Evolutionary conservation across 2,329 filamentous ascomycete genomes (phyloP), one percentile per base, ranked within the genome.

Genomic region (Stachybotrys elegans): DNA sequence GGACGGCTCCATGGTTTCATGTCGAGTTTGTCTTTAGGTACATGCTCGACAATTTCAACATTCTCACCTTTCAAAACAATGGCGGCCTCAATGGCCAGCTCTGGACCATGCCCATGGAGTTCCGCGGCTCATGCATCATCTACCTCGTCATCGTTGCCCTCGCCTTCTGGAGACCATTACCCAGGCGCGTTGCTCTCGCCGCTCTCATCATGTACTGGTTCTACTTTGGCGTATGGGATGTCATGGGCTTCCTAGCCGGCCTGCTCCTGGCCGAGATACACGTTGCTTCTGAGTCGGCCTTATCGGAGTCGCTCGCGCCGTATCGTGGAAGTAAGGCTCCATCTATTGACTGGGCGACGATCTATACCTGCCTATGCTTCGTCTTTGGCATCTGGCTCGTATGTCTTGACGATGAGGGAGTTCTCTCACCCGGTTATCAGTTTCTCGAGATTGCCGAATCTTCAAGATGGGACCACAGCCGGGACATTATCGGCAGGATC

Each of bases 11-110:
- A 16, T 48, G 46, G 46, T 32, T 34, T 9, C 46, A 48, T 21
- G 16, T 48, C 43, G 44, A 43, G 14, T 48, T 36, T 45, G 40
- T 48, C 34, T 48, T 48, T 29, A 39, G 46, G 43, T 48, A 48
- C 43, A 48, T 48, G 46, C 27, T 48, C 27, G 46, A 48, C 40
- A 48, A 45, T 22, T 40, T 41, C 27, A 48, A 48, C 29, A 37
- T 48, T 12, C 17, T 48, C 22, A 21, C 22, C 11, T 48, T 48
- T 22, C 46, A 44, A 40, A 31, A 20, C 36, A 44, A 48, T 22
- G 36, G 43, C 6, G 46, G 46, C n/a, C 40, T 48, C 29, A 48
- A 48, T 36, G 43, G 43, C 11, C 46, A 48, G 27, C 43, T 48
- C 5, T 48, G 46, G 46, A 48, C 46, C 22, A 48, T 48, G 46